Conservation (phyloP, 2,329 filamentous ascomycete genomes). For the Cercospora canescens region DNA sequence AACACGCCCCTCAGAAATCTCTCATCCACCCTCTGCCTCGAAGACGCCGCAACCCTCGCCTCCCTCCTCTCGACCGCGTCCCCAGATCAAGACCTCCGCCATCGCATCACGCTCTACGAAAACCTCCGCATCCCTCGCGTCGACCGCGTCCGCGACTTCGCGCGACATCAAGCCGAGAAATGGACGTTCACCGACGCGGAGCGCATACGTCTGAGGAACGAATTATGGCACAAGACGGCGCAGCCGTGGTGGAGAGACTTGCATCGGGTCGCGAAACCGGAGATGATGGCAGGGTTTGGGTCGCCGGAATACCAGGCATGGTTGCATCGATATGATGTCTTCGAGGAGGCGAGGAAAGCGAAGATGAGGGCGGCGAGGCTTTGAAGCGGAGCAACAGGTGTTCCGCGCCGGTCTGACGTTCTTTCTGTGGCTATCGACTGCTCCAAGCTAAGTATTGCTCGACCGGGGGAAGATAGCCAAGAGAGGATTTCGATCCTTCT, state of each 20-base stretch:
- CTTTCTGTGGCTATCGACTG: neutral
- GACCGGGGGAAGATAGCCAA: neutral
- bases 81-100: neutral
- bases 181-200: slow-evolving; percentile 6
- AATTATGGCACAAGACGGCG: slow-evolving; percentile 4
- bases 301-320: slow-evolving; percentile 6
- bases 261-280: neutral
- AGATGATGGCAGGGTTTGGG: slow-evolving; percentile 1
- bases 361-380: neutral
- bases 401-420: too few species aligned
- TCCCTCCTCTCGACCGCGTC: slow-evolving; percentile 1
- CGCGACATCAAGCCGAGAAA: neutral
- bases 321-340: slow-evolving; percentile 13
- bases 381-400: neutral
- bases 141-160: slow-evolving; percentile 5
- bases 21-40: slow-evolving; percentile 11
- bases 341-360: slow-evolving; percentile 8
- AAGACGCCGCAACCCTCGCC: slow-evolving; percentile 14
- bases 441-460: neutral
- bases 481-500: neutral
- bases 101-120: slow-evolving; percentile 5
- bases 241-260: slow-evolving; percentile 1
- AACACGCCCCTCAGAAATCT: neutral
- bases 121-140: slow-evolving; percentile 8
- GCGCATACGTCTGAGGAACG: slow-evolving; percentile 1